Percentiles rank a stretch among this genome's conserved stretches.
Evolutionary conservation across 1,284 basidiomycete species (phyloP).

Genomic region (Sutorius eximius): DNA sequence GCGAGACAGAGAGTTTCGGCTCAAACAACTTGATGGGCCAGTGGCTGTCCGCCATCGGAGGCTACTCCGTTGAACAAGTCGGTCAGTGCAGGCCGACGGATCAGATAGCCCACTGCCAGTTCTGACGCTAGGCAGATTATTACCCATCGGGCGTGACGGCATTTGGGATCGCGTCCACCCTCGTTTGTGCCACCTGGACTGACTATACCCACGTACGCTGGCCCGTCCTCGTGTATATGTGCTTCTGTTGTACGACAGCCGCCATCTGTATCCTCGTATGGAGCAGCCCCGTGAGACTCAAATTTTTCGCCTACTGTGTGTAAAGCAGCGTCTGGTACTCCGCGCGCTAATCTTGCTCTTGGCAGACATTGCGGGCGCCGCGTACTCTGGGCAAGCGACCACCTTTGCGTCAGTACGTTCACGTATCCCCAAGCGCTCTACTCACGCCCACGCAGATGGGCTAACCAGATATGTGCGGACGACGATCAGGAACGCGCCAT

Average conservation of each 20-base stretch:
- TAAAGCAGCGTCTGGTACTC: constrained; percentile 4
- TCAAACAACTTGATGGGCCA: constrained; percentile 77
- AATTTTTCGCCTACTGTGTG: constrained; percentile 70
- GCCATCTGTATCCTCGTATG: constrained; percentile 60
- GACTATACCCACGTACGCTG: constrained; percentile 56
- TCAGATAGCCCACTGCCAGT: background rate
- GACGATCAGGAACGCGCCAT: constrained; percentile 66
- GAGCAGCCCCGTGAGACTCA: constrained; percentile 54
- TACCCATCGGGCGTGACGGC: constrained; percentile 68
- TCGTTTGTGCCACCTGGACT: constrained; percentile 63
- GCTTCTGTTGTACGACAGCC: constrained; percentile 51
- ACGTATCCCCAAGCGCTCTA: background rate
- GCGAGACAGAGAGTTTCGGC: constrained; percentile 69
- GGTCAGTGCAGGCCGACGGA: constrained; percentile 35
- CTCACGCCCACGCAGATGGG: constrained; percentile 46
- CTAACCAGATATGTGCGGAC: constrained; percentile 68
- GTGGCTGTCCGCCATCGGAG: constrained; percentile 64
- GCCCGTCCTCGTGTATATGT: constrained; percentile 67
- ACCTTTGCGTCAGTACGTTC: constrained; percentile 58
- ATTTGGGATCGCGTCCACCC: constrained; percentile 61
- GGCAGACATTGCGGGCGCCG: constrained; percentile 59
- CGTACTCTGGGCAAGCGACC: constrained; percentile 67
- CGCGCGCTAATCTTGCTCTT: background rate
- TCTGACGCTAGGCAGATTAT: constrained; percentile 43
- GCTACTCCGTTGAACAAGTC: constrained; percentile 61